Base-by-base conservation (phyloP, 2,329 filamentous ascomycete genomes). In the Fusarium cyanostomum region DNA sequence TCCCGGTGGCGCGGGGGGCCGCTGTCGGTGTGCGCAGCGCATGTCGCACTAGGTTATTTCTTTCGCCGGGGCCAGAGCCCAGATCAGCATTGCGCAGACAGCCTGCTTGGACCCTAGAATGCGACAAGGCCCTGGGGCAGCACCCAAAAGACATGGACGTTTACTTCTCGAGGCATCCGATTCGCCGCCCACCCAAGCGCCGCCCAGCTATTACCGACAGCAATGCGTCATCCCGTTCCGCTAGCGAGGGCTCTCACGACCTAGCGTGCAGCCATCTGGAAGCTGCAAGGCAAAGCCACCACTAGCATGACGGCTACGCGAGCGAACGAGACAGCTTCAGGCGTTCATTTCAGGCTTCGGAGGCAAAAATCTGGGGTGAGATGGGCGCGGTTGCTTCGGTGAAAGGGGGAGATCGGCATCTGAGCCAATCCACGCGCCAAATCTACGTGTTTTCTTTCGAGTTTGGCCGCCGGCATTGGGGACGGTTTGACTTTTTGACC, bases 201-300 rank as follows among this genome's bases (percentile, higher is more conserved):
- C 52, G 46, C 34, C 44, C 50, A 41, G 45, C 52, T 51, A 68
- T 69, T 70, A 70, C 68, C 68, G 68, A 64, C 68, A 70, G 66
- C 42, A 62, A 69, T 70, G 68, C 68, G 68, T 70, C 68, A 70
- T 70, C 68, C 68, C 68, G 68, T 52, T 43, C 58, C 57, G 52
- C 62, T 59, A 62, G 44, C 46, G 60, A 61, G 60, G 60, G 55
- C 55, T 55, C 21, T 35, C 30, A 35, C 30, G 8, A 38, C 34
- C 35, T 56, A 46, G 26, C 38, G 43, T 59, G 39, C 43, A 49
- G 37, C 18, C 13, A 15, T 16, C 44, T 52, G 35, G 43, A 48
- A 21, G 21, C 21, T 28, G 51, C 56, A 59, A 57, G 53, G 24
- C 43, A 21, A 13, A 31, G 13, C 26, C 35, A 39, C 16, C 35